These are phyloP conservation scores for Monosporascus sp. DNA, from an alignment of 2,329 filamentous ascomycete species.

Conservation along the genomic window DNA sequence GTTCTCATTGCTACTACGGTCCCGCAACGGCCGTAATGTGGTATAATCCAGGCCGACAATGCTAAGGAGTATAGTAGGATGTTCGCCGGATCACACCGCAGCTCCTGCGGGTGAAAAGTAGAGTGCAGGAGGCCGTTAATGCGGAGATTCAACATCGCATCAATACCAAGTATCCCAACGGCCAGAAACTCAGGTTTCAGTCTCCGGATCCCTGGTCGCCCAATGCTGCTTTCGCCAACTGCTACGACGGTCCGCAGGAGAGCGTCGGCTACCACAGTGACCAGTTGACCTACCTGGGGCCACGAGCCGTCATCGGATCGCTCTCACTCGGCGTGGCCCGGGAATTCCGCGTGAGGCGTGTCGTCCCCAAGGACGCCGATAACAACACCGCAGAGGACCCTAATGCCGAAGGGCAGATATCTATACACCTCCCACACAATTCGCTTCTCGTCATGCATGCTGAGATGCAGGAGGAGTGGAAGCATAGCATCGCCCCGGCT, in stretches of 20 bases:
- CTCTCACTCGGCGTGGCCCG: slow-evolving; percentile 87
- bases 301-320: slow-evolving; percentile 81
- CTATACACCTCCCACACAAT: slow-evolving; percentile 92
- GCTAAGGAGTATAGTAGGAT: slow-evolving; percentile 42
- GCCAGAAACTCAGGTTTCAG: slow-evolving; percentile 73
- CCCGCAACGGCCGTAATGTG: background rate
- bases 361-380: slow-evolving; percentile 56
- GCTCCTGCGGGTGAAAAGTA: slow-evolving; percentile 63
- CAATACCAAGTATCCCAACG: slow-evolving; percentile 58
- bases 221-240: slow-evolving; percentile 93
- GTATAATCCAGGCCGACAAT: background rate
- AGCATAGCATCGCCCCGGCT: slow-evolving; percentile 76
- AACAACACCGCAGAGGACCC: slow-evolving; percentile 38
- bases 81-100: slow-evolving; percentile 72
- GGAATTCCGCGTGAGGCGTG: slow-evolving; percentile 81
- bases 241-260: slow-evolving; percentile 77
- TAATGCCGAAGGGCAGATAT: slow-evolving; percentile 77
- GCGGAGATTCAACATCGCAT: slow-evolving; percentile 69
- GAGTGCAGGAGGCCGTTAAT: slow-evolving; percentile 74
- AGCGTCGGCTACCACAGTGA: slow-evolving; percentile 91
- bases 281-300: slow-evolving; percentile 88
- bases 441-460: slow-evolving; percentile 93
- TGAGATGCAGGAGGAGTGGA: slow-evolving; percentile 97
- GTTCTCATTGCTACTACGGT: slow-evolving; percentile 9
- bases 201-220: slow-evolving; percentile 69